Evolutionary conservation across 768 basidiomycete genomes (phyloP), one percentile per base, ranked within the genome.

Genomic region (Epithele typhae): DNA sequence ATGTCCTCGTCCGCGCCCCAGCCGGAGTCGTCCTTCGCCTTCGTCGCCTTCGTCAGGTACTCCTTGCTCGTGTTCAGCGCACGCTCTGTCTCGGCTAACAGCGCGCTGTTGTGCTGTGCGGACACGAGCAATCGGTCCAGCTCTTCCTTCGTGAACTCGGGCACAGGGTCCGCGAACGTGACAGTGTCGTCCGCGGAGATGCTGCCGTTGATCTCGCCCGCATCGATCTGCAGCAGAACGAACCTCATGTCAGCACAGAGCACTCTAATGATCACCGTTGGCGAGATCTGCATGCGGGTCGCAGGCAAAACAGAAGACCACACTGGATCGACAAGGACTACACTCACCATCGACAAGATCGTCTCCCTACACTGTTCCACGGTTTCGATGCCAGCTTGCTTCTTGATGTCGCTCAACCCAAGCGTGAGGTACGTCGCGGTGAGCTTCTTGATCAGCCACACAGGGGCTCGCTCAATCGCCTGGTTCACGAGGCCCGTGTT

Each of bases 361-460:
- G 89, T 58, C 3, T 67, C 67, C 23, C 80, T 71, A 10, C 82
- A 80, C 37, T 79, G 77, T 10, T 74, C 77, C 41, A 76, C 73
- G 19, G 58, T 72, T 4, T 75, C 69, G 36, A 81, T 74, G 43
- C 72, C 70, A 56, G 77, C 69, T 10, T 71, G 68, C 14, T 70
- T 72, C 3, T 77, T 83, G 40, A 94, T 89, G 53, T 92, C 87
- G 0, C 73, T 64, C 6, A 93, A 66, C 27, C 82, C 76, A 14
- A 92, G 78, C 0, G 87, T 89, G 33, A 91, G 73, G 57, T 92
- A 95, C 2, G 92, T 92, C 41, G 78, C 77, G 0, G 86, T 92
- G 46, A 93, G 77, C 60, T 81, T 86, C 64, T 80, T 82, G 55
- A 93, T 77, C 39, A 79, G 70, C 82, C 91, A 92, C n/a, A 85